Percentiles rank a stretch among this genome's conserved stretches.
Conservation (phyloP, 805 yeast genomes). For the Nakazawaea ambrosiae region DNA sequence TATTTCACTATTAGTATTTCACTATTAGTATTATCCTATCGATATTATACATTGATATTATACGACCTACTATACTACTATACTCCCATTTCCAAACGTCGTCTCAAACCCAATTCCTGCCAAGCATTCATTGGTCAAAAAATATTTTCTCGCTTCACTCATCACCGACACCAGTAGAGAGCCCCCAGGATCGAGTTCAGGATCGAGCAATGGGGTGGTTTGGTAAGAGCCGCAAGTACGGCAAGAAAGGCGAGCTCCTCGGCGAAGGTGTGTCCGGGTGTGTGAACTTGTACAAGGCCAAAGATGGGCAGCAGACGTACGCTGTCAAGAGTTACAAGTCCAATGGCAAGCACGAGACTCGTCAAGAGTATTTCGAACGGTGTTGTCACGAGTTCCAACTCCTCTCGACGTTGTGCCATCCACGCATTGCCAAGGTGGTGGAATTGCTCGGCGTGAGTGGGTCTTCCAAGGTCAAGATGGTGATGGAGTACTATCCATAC, state of each 20-base stretch:
- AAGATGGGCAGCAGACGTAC: constrained; percentile 12
- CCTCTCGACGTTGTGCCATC: constrained; percentile 22
- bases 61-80: too few relatives aligned
- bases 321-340: constrained; percentile 42
- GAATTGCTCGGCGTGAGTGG: constrained; percentile 23
- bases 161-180: too few relatives aligned
- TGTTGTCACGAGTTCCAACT: constrained; percentile 30
- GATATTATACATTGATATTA: too few relatives aligned
- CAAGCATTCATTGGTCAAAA: too few relatives aligned
- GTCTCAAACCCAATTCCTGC: too few relatives aligned
- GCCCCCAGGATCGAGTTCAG: too few relatives aligned
- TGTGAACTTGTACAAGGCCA: constrained; percentile 24
- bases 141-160: too few relatives aligned
- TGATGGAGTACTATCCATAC: constrained; percentile 30
- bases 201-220: too few relatives aligned
- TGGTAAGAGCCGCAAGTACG: too few relatives aligned
- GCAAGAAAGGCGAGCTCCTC: constrained; percentile 5
- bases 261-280: constrained; percentile 28
- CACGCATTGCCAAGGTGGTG: constrained; percentile 27
- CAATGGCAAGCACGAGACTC: constrained; percentile 32
- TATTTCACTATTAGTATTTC: too few relatives aligned
- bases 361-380: constrained; percentile 30
- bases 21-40: too few relatives aligned
- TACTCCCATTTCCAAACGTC: too few relatives aligned
- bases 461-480: constrained; percentile 19